Percentiles rank a stretch among this genome's conserved stretches.
These are phyloP conservation scores for Colletotrichum cordylinicola DNA, from an alignment of 2,329 filamentous ascomycete species.

Conservation along the genomic window DNA sequence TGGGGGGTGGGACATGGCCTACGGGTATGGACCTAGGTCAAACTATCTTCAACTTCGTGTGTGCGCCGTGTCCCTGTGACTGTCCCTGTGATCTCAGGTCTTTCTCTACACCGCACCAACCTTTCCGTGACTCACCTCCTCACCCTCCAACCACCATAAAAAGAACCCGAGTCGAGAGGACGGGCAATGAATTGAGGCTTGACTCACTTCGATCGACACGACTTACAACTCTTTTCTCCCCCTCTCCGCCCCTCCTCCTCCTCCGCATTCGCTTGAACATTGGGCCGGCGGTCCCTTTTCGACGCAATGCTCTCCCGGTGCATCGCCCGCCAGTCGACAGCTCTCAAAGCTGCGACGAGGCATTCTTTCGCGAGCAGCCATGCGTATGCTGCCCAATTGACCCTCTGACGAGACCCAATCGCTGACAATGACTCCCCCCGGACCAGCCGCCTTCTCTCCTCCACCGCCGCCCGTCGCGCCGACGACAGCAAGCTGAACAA, in stretches of 20 bases:
- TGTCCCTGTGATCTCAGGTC: slow-evolving; percentile 33
- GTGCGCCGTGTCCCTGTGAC: slow-evolving; percentile 30
- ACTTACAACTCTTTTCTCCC: not conserved
- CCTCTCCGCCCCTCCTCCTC: not conserved
- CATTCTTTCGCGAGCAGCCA: slow-evolving; percentile 20
- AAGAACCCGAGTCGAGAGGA: not conserved
- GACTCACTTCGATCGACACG: not conserved
- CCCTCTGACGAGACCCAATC: not conserved
- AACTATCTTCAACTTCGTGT: slow-evolving; percentile 1
- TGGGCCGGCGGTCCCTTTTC: not conserved
- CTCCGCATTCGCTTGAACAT: not conserved
- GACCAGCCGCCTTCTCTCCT: slow-evolving; percentile 56
- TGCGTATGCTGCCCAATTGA: slow-evolving; percentile 23
- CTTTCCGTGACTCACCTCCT: slow-evolving; percentile 23
- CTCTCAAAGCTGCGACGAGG: slow-evolving; percentile 28
- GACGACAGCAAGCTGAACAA: slow-evolving; percentile 77
- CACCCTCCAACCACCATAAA: not conserved
- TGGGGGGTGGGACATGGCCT: not conserved
- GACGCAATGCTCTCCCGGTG: slow-evolving; percentile 26
- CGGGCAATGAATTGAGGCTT: not conserved
- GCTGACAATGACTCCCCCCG: not conserved
- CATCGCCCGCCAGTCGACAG: slow-evolving; percentile 24
- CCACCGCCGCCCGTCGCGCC: slow-evolving; percentile 51
- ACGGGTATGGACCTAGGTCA: not conserved
- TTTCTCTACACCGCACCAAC: not conserved